Conservation (phyloP, 768 basidiomycete genomes). For the Cubamyces sp. region DNA sequence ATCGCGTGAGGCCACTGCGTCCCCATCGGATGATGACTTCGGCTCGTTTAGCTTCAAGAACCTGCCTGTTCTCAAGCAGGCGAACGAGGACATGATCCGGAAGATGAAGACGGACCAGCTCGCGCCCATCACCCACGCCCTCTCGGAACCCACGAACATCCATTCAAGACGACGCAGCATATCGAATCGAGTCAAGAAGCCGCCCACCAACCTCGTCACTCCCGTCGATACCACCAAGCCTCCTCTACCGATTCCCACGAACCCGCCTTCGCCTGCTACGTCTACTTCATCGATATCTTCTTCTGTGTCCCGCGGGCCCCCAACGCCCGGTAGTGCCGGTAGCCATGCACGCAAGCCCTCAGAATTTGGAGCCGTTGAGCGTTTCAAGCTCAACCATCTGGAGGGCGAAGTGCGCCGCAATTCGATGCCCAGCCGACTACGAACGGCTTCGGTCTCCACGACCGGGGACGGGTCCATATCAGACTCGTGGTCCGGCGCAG, state of each 20-base stretch:
- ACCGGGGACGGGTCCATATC: conserved; percentile 79
- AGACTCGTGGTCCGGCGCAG: conserved; percentile 69
- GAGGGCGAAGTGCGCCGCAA: conserved; percentile 77
- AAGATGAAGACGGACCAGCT: conserved; percentile 94
- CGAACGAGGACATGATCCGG: conserved; percentile 96
- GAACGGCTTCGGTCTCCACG: conserved; percentile 84
- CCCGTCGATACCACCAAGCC: conserved; percentile 49
- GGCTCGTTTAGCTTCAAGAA: conserved; percentile 99
- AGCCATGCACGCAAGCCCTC: conserved; percentile 85
- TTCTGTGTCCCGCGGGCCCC: conserved; percentile 79
- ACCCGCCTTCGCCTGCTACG: conserved; percentile 89
- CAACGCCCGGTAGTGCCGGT: conserved; percentile 66
- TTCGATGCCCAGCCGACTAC: conserved; percentile 84
- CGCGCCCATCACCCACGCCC: conserved; percentile 71
- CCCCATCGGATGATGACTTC: conserved; percentile 85
- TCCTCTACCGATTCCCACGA: conserved; percentile 59
- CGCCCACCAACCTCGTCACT: conserved; percentile 74
- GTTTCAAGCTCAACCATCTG: conserved; percentile 83
- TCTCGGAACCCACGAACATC: conserved; percentile 62
- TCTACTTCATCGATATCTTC: conserved; percentile 92
- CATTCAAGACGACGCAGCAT: conserved; percentile 77
- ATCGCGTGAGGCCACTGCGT: conserved; percentile 46
- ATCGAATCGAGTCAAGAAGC: conserved; percentile 78
- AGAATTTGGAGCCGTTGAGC: conserved; percentile 84
- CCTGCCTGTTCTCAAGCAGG: conserved; percentile 92